Percentiles rank a stretch among this genome's conserved stretches.
Conservation (phyloP, 805 yeast species). For the Cyberlindnera bimundalis region DNA sequence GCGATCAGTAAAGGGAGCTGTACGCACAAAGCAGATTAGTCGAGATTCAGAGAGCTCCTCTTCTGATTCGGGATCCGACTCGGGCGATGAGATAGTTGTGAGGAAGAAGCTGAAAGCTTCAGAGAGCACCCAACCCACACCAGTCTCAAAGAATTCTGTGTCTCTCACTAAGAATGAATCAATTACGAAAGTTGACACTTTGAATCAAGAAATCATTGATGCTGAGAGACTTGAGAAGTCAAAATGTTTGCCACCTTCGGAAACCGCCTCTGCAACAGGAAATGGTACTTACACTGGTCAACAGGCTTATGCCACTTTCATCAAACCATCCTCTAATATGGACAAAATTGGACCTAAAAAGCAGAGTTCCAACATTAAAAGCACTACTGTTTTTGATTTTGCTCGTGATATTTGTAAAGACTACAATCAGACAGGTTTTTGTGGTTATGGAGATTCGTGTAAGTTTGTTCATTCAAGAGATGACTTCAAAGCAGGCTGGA, state of each 20-base stretch:
- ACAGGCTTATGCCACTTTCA: constrained; percentile 25
- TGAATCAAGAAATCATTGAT: constrained; percentile 23
- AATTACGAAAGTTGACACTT: constrained; percentile 25
- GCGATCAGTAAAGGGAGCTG: constrained; percentile 27
- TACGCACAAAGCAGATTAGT: constrained; percentile 8
- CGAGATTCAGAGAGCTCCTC: constrained; percentile 13
- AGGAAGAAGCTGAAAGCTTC: constrained; percentile 7
- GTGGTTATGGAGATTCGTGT: constrained; percentile 97
- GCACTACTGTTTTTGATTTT: constrained; percentile 74
- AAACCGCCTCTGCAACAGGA: constrained; percentile 17
- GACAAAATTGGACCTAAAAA: constrained; percentile 37
- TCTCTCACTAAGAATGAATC: constrained; percentile 21
- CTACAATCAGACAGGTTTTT: constrained; percentile 83
- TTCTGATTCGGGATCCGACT: constrained; percentile 6
- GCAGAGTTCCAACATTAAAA: constrained; percentile 46
- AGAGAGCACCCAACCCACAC: too few species aligned
- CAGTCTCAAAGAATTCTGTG: constrained; percentile 1
- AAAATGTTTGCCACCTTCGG: not conserved
- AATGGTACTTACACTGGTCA: constrained; percentile 31
- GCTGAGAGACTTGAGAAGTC: constrained; percentile 18
- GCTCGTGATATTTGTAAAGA: constrained; percentile 96
- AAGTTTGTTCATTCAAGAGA: constrained; percentile 90
- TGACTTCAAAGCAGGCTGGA: constrained; percentile 71
- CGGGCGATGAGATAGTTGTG: constrained; percentile 7
- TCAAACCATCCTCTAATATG: constrained; percentile 22